A percentile compares a stretch with the other conserved stretches of the same genome.
Conservation (phyloP, 768 basidiomycete genomes). For the Obba rivulosa region DNA sequence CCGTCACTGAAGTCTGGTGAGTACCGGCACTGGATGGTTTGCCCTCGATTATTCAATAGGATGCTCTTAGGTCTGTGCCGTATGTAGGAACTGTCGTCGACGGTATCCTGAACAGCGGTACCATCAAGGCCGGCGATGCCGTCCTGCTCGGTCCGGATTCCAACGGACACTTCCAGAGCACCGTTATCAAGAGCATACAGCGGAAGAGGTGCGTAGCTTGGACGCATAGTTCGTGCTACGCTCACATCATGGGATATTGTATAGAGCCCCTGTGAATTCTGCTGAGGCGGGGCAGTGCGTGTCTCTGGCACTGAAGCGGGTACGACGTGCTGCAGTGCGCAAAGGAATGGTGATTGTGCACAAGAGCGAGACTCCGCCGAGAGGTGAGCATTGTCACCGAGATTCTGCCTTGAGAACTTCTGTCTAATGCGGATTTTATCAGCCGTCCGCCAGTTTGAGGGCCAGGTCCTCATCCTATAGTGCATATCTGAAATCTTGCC, state of each 20-base stretch:
- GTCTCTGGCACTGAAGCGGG: constrained; percentile 86
- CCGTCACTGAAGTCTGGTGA: constrained; percentile 72
- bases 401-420: neutral
- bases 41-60: neutral
- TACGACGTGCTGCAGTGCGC: constrained; percentile 72
- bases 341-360: constrained; percentile 94
- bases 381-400: constrained; percentile 40
- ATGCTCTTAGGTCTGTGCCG: constrained; percentile 54
- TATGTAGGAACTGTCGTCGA: constrained; percentile 84
- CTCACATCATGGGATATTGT: neutral
- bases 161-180: constrained; percentile 80
- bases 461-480: constrained; percentile 91
- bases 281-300: constrained; percentile 98
- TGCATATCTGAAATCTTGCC: constrained; percentile 33
- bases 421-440: constrained; percentile 2
- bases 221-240: neutral
- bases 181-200: constrained; percentile 87
- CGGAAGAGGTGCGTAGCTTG: constrained; percentile 63
- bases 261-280: constrained; percentile 69
- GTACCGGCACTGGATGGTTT: neutral
- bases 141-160: constrained; percentile 89
- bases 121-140: constrained; percentile 71
- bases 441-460: constrained; percentile 87
- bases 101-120: constrained; percentile 76
- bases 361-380: constrained; percentile 72